Base-by-base conservation (phyloP, 352 stramenopile genomes). In the Pilasporangium apinafurcum region DNA sequence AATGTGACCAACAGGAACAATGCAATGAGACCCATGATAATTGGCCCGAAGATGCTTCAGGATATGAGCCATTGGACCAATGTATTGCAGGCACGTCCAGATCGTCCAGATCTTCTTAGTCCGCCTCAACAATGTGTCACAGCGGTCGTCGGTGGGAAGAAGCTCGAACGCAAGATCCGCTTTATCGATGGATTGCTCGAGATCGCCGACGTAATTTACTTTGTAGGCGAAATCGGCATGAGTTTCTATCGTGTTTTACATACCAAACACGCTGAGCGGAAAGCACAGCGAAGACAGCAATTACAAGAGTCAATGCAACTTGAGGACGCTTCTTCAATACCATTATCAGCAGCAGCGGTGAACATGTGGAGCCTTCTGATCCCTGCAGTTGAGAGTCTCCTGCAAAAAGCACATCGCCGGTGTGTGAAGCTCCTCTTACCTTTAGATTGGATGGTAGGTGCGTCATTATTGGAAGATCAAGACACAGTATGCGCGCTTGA, bases 141-240 rank as follows among this genome's bases (percentile, higher is more conserved):
- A 26, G 76, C 68, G 16, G 44, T 89, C 4, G 40, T 92, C 21
- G 79, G 79, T 12, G 79, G 79, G 4, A 68, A 60, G 24, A 43
- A 53, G 20, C 28, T 87, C 36, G 57, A 75, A 25, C 33, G 44
- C 1, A 89, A 92, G 38, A 30, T 92, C 25, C 75, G 72, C 0
- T 26, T 92, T 12, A 69, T 92, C 38, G 73, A 92, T 44, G 57
- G 62, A 8, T 34, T 92, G 29, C 18, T 92, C 3, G 71, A 92
- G 32, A 40, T 70, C 14, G 74, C 56, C 0, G 43, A 79, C 5
- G 42, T 52, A 24, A 68, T 92, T 29, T 92, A 80, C 49, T 74
- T 92, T 49, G 68, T 75, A 8, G 76, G 76, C 13, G 71, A 84
- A 35, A 36, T 89, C 8, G 79, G 74, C 0, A 65, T 71, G 36